Base-by-base conservation (phyloP, 1,284 basidiomycete species). In the Polyporus tsugae region DNA sequence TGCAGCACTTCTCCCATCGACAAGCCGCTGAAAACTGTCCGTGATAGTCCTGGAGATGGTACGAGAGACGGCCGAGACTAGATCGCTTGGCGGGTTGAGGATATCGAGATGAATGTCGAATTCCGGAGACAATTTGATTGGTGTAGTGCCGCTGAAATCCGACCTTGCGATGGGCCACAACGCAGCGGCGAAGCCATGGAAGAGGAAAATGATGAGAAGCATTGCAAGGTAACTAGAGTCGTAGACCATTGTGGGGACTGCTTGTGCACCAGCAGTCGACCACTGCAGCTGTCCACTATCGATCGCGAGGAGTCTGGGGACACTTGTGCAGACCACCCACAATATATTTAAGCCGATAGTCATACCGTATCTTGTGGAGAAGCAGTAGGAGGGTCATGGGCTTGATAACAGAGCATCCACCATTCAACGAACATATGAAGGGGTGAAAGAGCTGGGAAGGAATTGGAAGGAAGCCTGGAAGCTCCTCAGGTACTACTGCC, bases 121-220 rank as follows among this genome's bases (percentile, higher is more conserved):
- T 22, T 66, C 67, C 1, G 80, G 64, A 0, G 85, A 78, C 36
- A 94, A 82, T 7, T 82, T 82, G 59, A 93, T 78, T 0, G 86
- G 71, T 0, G 82, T 80, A 0, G 79, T 76, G 22, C 91, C 91
- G 0, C 84, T 83, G 11, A 80, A 69, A 42, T 91, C 76, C 0
- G 78, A 74, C 4, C 81, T 77, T 0, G 93, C 93, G 19, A 87
- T 82, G 5, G 91, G 91, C 91, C 91, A 93, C 11, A 89, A 77
- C 1, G 82, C 81, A 22, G 52, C 15, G 6, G 25, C 13, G 17
- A 29, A 6, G 25, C 29, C 33, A 6, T 13, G 52, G 15, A 33
- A 29, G 33, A 33, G 15, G 6, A 17, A 29, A 33, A 33, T 3
- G 11, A 53, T 13, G 33, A 53, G 25, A 5, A 53, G 5, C 13